These are phyloP conservation scores for Emericellopsis cladophorae DNA, from an alignment of 2,329 filamentous ascomycete genomes.

Conservation along the genomic window DNA sequence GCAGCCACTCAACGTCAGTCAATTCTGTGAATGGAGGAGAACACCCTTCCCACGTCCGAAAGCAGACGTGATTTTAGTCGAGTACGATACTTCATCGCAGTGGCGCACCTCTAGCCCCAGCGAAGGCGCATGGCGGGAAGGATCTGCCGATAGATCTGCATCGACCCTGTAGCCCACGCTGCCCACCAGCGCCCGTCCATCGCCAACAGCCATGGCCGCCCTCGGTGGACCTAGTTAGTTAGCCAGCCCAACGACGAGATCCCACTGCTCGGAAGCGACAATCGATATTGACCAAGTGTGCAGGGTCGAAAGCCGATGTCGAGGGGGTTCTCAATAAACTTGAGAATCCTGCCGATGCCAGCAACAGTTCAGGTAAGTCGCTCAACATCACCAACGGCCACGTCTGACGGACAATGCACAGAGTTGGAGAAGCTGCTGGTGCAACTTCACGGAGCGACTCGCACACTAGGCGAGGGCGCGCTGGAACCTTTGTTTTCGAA, in stretches of 20 bases:
- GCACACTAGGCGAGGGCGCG: background rate
- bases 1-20: too few species aligned
- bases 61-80: too few species aligned
- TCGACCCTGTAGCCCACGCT: too few species aligned
- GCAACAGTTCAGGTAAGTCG: background rate
- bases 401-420: background rate
- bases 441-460: slow-evolving; percentile 2
- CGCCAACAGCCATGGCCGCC: slow-evolving; percentile 1
- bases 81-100: too few species aligned
- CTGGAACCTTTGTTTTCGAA: slow-evolving; percentile 2
- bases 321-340: slow-evolving; percentile 1
- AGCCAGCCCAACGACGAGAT: background rate
- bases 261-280: background rate
- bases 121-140: too few species aligned
- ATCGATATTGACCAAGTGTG: background rate
- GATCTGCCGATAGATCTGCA: too few species aligned
- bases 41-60: too few species aligned
- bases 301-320: slow-evolving; percentile 3
- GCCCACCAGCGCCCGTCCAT: too few species aligned
- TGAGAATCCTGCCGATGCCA: background rate
- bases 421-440: slow-evolving; percentile 1
- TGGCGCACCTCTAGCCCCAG: too few species aligned
- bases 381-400: background rate
- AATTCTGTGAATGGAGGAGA: too few species aligned
- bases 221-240: slow-evolving; percentile 1